Evolutionary conservation across 805 yeast species (phyloP), one percentile per base, ranked within the genome.

Genomic region (Kregervanrija fluxuum): DNA sequence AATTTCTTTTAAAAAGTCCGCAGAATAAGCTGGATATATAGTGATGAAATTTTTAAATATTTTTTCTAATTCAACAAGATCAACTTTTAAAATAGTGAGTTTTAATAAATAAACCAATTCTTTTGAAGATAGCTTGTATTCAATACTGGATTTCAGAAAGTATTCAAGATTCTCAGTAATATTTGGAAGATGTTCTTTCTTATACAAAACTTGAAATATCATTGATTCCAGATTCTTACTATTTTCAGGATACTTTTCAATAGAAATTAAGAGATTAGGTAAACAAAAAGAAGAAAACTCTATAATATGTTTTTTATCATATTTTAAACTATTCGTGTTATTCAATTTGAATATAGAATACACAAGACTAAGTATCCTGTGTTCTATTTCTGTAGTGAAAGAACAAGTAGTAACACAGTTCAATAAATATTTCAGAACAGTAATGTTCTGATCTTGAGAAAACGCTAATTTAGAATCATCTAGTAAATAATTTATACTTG

Each of bases 1-100:
- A n/a, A 83, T 60, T n/a, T 66, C 63, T 8, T 60, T 59, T 35
- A 83, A 61, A 15, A 81, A 56, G 0, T 51, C 35, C n/a, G 74
- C 70, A 0, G 80, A 61, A 17, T 70, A 56, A 0, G 53, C 49
- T 2, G 74, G 71, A 47, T 65, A 69, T 11, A 62, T 54, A 2
- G 57, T 48, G 0, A 70, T 66, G 8, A 82, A 64, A 2, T 60
- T 46, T n/a, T 65, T 58, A 54, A 71, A 80, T 1, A 77, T 53
- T 2, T 65, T 59, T 57, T 83, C 87, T 38, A 81, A 63, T 3
- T 66, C 55, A 0, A 53, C 40, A 30, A 71, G 60, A 39, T 71
- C 68, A 5, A 64, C 38, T 48, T 66, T 42, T 44, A 59, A 40
- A 57, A 69, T 49, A 48, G 62, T 39, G 42, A 62, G 36, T 54